Base-by-base conservation (phyloP, 345 rosid species). In the Citrus unshiu region DNA sequence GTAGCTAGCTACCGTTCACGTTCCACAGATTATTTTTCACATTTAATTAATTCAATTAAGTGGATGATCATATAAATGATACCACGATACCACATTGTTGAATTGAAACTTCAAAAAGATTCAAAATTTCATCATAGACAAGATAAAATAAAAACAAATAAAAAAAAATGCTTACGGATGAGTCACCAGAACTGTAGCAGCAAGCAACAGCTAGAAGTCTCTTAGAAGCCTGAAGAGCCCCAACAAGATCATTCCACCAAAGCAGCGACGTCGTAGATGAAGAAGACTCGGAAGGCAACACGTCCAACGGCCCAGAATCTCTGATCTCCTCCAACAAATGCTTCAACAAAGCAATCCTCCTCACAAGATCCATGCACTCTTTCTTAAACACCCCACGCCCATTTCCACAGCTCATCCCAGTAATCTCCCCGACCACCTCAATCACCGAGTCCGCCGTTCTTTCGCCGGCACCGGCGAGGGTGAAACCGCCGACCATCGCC, bases 311-410 rank as follows among this genome's bases (percentile, higher is more conserved):
- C 27, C 71, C 79, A 75, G 30, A 84, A 74, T 93, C 96, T 27
- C 81, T 82, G 5, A 93, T 86, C 86, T 97, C 98, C 82, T 94
- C 98, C n/a, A 97, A 71, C 78, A 97, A 85, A 88, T 90, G 90
- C 77, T 89, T 87, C 81, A 97, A 81, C 43, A 91, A 84, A 35
- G 90, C 76, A 9, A 94, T 85, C 87, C 97, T 84, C 77, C 99
- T 85, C 46, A 88, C 89, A 79, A 94, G 98, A 94, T 94, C 94
- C 68, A 88, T 81, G 70, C 94, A 91, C 51, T 93, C 98, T 82
- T 86, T 94, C 85, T 82, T 89, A 74, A 96, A 91, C 70, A 83
- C 4, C 5, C 32, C 73, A 30, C 79, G 21, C 67, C 75, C 37
- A 75, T 12, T 32, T 43, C 75, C 86, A 0, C 40, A 81, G 24